phyloP scores from a whole-genome alignment of 1,284 basidiomycete genomes.

The Omphalotus olearius region DNA sequence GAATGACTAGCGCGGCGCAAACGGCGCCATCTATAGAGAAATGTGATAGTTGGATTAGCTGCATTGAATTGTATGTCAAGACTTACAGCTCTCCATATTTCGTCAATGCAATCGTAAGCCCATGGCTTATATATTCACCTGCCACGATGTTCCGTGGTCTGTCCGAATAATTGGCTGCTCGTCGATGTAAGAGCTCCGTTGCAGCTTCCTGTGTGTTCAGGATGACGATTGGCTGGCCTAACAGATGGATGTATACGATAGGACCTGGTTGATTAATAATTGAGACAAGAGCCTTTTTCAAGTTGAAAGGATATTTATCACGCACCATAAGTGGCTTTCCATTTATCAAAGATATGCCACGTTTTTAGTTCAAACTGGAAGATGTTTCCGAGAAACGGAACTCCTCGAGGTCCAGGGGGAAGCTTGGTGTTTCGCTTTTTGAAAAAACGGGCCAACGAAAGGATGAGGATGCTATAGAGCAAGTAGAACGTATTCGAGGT shows the following conservation, averaged over 20 bases:
- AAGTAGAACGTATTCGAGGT: no score
- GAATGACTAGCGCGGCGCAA: not conserved
- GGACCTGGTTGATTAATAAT: no score
- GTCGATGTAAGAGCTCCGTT: not conserved
- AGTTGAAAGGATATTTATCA: not conserved
- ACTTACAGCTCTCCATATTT: not conserved
- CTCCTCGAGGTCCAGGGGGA: constrained; percentile 12
- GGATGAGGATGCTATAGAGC: no score
- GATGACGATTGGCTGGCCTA: not conserved
- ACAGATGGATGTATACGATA: not conserved
- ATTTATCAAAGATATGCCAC: not conserved
- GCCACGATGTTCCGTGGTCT: not conserved
- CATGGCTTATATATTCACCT: not conserved
- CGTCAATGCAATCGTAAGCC: not conserved
- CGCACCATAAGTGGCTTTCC: not conserved
- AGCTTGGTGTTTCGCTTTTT: not conserved
- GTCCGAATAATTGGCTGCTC: not conserved
- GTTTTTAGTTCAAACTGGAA: constrained; percentile 1
- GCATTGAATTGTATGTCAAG: not conserved
- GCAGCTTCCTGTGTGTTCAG: not conserved
- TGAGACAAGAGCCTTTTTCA: no score
- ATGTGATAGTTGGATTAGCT: not conserved
- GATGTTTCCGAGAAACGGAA: constrained; percentile 12
- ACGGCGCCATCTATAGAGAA: not conserved
- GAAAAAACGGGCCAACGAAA: no score